Base-by-base conservation (phyloP, 148 eudicot genomes). In the Pharnaceum exiguum region DNA sequence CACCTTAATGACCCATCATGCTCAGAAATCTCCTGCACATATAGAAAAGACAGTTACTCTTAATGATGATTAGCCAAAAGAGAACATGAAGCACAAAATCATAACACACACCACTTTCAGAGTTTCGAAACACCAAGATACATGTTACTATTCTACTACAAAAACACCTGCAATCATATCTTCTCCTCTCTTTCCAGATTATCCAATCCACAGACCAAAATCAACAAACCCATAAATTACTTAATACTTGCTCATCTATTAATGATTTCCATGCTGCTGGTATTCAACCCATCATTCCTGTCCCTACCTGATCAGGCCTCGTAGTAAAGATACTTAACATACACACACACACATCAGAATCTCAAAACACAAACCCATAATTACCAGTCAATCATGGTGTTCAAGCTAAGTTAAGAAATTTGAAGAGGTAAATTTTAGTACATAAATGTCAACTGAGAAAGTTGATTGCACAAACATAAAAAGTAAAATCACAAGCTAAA, bases 1-100 rank as follows among this genome's bases (percentile, higher is more conserved):
- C 69, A 48, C 64, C 64, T 42, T 63, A 63, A 50, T 17, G 50
- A 63, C 18, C 43, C 62, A n/a, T n/a, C n/a, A 63, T 70, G 69
- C 63, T 70, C 57, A 63, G 43, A 27, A 57, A 7, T 55, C 32
- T 43, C 61, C 56, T 46, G 50, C 29, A 47, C 13, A 26, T 33
- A 40, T 40, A 13, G 23, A 35, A 11, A 35, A 26, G 53, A 50
- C 59, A 26, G n/a, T 50, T n/a, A n/a, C n/a, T n/a, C 23, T 40
- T 57, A 63, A 57, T 63, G 59, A 70, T 70, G 69, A 30, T 18
- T 24, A 56, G 32, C 46, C 17, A 63, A 70, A 70, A 38, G 46
- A 56, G 28, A 36, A 56, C 18, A 45, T 36, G 67, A 69, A 61
- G 7, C 62, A 55, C 28, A 61, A 13, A 39, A 60, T 68, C 25